These are phyloP conservation scores for Paramecium pentaurelia DNA, from an alignment of 73 alveolate genomes.

Conservation along the genomic window DNA sequence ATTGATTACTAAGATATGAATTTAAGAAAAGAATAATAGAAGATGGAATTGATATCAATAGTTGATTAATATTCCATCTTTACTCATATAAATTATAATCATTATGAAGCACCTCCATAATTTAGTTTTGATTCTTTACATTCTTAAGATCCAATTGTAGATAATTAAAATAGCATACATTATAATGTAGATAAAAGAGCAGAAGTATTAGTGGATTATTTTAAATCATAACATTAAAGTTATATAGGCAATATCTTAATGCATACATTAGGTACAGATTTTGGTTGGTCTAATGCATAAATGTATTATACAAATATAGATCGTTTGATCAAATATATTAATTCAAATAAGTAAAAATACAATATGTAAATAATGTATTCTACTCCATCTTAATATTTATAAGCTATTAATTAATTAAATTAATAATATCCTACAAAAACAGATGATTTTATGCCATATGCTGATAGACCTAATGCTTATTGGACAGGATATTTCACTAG, in stretches of 20 bases:
- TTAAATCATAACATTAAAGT: conserved; percentile 54
- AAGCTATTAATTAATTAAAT: conserved; percentile 52
- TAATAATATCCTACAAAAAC: conserved; percentile 66
- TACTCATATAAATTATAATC: conserved; percentile 56
- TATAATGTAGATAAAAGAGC: conserved; percentile 59
- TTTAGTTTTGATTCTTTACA: conserved; percentile 9
- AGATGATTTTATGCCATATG: conserved; percentile 89
- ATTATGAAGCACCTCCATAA: conserved; percentile 56
- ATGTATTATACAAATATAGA: conserved; percentile 73
- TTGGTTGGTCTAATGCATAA: conserved; percentile 73
- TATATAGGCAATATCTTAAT: conserved; percentile 70
- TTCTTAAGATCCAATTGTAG: conserved; percentile 33
- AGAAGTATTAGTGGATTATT: conserved; percentile 68
- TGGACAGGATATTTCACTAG: conserved; percentile 97
- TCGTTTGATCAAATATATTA: conserved; percentile 70
- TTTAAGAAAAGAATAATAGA: conserved; percentile 70
- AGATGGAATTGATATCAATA: conserved; percentile 82
- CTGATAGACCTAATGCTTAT: conserved; percentile 71
- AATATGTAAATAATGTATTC: conserved; percentile 66
- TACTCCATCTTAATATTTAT: conserved; percentile 75
- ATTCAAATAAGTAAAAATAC: conserved; percentile 42
- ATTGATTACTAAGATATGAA: conserved; percentile 85
- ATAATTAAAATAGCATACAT: conserved; percentile 51
- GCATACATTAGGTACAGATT: conserved; percentile 82
- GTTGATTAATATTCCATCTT: conserved; percentile 37